These are phyloP conservation scores for Kentomonas sorsogonicus DNA, from an alignment of 208 protist species.

Conservation along the genomic window DNA sequence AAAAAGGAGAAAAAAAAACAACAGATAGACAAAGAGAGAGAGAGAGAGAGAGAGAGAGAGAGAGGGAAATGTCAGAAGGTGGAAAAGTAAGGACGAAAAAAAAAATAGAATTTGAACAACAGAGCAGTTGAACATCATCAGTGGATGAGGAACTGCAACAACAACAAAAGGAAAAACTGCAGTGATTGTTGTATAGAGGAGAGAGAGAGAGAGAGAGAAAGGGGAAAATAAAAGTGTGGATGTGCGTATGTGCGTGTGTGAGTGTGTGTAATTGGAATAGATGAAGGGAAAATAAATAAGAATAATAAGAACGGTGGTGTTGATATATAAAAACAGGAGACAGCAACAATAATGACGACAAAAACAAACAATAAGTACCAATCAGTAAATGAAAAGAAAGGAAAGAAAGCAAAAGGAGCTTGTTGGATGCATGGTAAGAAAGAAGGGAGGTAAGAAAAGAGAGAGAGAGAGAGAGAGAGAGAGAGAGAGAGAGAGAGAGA, in stretches of 20 bases:
- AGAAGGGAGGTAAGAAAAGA: conserved; percentile 1
- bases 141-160: conserved; percentile 1
- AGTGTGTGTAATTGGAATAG: too few species aligned
- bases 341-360: neutral
- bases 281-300: too few species aligned
- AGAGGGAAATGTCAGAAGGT: neutral
- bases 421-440: neutral
- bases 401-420: neutral
- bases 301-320: too few species aligned
- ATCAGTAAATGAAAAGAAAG: neutral
- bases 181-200: too few species aligned
- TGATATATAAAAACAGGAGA: too few species aligned
- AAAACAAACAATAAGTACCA: conserved; percentile 4
- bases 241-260: too few species aligned
- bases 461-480: conserved; percentile 1
- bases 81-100: neutral
- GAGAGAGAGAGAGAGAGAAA: too few species aligned
- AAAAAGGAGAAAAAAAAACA: neutral
- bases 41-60: conserved; percentile 5
- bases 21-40: neutral
- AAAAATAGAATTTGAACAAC: conserved; percentile 2
- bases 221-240: too few species aligned
- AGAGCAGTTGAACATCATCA: conserved; percentile 6
- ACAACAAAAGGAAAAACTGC: conserved; percentile 8
- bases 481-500: neutral